Evolutionary conservation across 2,329 filamentous ascomycete genomes (phyloP).

Genomic region (Botryotinia calthae): DNA sequence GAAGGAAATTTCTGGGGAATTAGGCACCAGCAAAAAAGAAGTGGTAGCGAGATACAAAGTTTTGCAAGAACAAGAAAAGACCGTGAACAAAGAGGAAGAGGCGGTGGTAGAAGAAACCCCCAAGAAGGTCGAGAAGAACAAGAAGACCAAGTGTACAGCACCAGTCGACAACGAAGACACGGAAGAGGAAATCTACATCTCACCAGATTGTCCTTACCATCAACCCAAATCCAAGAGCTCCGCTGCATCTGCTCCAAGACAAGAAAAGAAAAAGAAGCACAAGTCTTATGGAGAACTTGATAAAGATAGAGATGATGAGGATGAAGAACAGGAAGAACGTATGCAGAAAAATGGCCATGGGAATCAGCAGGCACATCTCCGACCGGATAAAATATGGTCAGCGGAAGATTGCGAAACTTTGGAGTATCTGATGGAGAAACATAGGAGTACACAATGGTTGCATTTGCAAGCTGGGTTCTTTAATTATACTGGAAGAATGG

Average conservation of each 20-base stretch:
- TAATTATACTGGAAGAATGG: constrained; percentile 38
- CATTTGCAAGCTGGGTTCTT: constrained; percentile 37
- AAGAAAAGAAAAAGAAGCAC: constrained; percentile 10
- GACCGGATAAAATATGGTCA: constrained; percentile 32
- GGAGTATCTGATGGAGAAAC: constrained; percentile 31
- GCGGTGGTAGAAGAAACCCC: not conserved
- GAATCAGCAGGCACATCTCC: constrained; percentile 19
- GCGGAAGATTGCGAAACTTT: constrained; percentile 35
- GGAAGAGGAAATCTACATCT: constrained; percentile 5
- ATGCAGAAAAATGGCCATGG: constrained; percentile 1
- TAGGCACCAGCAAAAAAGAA: constrained; percentile 24
- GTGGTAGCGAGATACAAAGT: constrained; percentile 25
- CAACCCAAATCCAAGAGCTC: not conserved
- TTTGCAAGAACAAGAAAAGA: constrained; percentile 20
- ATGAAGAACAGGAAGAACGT: not conserved
- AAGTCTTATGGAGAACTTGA: constrained; percentile 8
- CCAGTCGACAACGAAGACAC: constrained; percentile 4
- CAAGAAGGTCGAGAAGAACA: not conserved
- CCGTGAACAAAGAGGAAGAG: not conserved
- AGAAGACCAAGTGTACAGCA: not conserved
- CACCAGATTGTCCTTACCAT: constrained; percentile 8
- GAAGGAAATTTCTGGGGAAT: constrained; percentile 29
- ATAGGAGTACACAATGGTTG: constrained; percentile 35
- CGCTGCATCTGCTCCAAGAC: not conserved
- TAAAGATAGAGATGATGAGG: not conserved